These are phyloP conservation scores for Pestalotiopsis sp. DNA, from an alignment of 2,329 filamentous ascomycete species.

Conservation along the genomic window DNA sequence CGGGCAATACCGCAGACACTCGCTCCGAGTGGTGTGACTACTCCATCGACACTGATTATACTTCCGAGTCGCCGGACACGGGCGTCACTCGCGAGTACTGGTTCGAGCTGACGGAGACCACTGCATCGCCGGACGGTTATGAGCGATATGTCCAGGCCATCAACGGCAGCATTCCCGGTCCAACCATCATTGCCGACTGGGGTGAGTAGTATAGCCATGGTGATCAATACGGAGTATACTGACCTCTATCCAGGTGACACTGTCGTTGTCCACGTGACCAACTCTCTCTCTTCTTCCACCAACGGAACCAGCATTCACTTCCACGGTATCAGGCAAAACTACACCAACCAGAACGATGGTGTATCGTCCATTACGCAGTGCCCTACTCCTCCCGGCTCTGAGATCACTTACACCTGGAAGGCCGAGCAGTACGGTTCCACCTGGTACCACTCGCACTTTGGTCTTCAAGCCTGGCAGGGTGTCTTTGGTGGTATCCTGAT, in stretches of 20 bases:
- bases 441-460: slow-evolving; percentile 66
- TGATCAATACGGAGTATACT: not conserved
- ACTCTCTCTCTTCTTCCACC: slow-evolving; percentile 38
- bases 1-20: slow-evolving; percentile 9
- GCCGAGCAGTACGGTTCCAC: slow-evolving; percentile 56
- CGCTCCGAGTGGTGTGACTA: slow-evolving; percentile 37
- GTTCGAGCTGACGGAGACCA: slow-evolving; percentile 25
- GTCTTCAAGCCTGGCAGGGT: slow-evolving; percentile 52
- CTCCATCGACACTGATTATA: slow-evolving; percentile 37
- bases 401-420: slow-evolving; percentile 59
- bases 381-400: slow-evolving; percentile 51
- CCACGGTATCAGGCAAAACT: slow-evolving; percentile 62
- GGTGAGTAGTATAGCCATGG: not conserved
- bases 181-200: slow-evolving; percentile 50
- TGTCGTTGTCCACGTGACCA: slow-evolving; percentile 54
- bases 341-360: slow-evolving; percentile 59
- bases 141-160: slow-evolving; percentile 33
- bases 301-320: slow-evolving; percentile 67
- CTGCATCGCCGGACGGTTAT: slow-evolving; percentile 36
- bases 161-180: slow-evolving; percentile 37
- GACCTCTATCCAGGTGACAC: slow-evolving; percentile 24
- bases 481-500: slow-evolving; percentile 64
- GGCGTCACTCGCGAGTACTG: slow-evolving; percentile 40
- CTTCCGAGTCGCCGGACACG: slow-evolving; percentile 33
- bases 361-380: slow-evolving; percentile 53